A percentile compares a stretch with the other conserved stretches of the same genome.
Evolutionary conservation across 2,329 filamentous ascomycete species (phyloP).

Genomic region (Trichoderma gracile): DNA sequence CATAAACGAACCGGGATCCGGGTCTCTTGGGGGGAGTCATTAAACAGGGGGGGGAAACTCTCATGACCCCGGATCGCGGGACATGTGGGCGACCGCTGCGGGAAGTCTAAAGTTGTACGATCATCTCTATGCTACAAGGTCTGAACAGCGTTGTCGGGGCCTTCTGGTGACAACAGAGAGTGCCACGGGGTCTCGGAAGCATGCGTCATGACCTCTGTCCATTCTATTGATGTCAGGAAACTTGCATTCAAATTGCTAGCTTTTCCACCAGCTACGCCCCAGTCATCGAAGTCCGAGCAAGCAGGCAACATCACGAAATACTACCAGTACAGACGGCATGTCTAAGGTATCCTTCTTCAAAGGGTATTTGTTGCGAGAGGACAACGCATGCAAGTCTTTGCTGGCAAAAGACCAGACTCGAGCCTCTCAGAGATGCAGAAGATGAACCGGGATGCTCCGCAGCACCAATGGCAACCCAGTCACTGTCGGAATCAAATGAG

Average conservation of each 20-base stretch:
- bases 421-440: background rate
- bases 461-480: too few species aligned
- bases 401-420: background rate
- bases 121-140: too few species aligned
- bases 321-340: too few species aligned
- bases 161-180: too few species aligned
- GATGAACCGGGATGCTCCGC: background rate
- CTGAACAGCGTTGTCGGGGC: background rate
- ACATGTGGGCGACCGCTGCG: background rate
- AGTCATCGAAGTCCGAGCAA: background rate
- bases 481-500: background rate
- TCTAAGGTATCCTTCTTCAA: too few species aligned
- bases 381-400: background rate
- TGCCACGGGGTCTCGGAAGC: background rate
- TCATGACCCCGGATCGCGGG: background rate
- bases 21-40: background rate
- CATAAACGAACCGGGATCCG: background rate
- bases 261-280: too few species aligned
- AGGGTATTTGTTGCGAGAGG: background rate
- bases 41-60: background rate
- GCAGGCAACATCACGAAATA: too few species aligned
- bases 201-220: background rate
- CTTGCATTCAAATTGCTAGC: too few species aligned
- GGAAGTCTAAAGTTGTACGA: background rate
- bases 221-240: background rate